Evolutionary conservation across 768 basidiomycete species (phyloP).

Genomic region (Tricholoma hemisulphureum): DNA sequence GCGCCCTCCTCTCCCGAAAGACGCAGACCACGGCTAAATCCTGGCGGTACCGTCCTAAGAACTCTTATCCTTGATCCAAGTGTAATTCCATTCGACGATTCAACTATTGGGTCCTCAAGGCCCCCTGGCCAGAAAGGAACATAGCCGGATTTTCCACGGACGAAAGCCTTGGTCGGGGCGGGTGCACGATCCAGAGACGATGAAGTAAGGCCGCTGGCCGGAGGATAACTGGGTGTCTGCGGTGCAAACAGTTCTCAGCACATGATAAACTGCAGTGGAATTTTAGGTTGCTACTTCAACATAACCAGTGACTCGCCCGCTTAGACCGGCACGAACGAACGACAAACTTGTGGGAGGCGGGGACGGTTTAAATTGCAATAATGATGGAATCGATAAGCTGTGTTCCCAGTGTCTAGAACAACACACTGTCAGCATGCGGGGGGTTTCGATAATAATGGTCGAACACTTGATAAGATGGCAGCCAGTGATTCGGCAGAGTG

Average conservation of each 20-base stretch:
- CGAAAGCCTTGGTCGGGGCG: slow-evolving; percentile 75
- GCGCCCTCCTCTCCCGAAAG: slow-evolving; percentile 54
- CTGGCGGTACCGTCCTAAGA: slow-evolving; percentile 75
- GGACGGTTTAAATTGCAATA: slow-evolving; percentile 65
- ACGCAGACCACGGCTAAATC: slow-evolving; percentile 76
- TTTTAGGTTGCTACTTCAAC: slow-evolving; percentile 54
- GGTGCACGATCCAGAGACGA: slow-evolving; percentile 85
- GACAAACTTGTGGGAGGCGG: slow-evolving; percentile 72
- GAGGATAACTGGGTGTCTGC: slow-evolving; percentile 54
- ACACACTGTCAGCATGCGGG: slow-evolving; percentile 15
- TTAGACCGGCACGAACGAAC: slow-evolving; percentile 75
- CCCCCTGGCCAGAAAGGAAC: slow-evolving; percentile 96
- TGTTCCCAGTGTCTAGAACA: slow-evolving; percentile 69
- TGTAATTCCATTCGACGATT: slow-evolving; percentile 28
- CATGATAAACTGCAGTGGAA: neutral
- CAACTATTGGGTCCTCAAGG: slow-evolving; percentile 60
- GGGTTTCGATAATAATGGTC: slow-evolving; percentile 21
- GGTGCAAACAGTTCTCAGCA: slow-evolving; percentile 2
- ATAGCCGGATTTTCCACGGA: slow-evolving; percentile 90
- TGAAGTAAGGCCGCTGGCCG: slow-evolving; percentile 75
- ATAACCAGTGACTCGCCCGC: slow-evolving; percentile 80
- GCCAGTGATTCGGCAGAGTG: slow-evolving; percentile 66
- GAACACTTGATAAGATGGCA: slow-evolving; percentile 84
- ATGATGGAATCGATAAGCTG: slow-evolving; percentile 55
- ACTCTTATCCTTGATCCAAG: slow-evolving; percentile 38